These are phyloP conservation scores for Aspergillus eucalypticola DNA, from an alignment of 2,329 filamentous ascomycete genomes.

Conservation along the genomic window DNA sequence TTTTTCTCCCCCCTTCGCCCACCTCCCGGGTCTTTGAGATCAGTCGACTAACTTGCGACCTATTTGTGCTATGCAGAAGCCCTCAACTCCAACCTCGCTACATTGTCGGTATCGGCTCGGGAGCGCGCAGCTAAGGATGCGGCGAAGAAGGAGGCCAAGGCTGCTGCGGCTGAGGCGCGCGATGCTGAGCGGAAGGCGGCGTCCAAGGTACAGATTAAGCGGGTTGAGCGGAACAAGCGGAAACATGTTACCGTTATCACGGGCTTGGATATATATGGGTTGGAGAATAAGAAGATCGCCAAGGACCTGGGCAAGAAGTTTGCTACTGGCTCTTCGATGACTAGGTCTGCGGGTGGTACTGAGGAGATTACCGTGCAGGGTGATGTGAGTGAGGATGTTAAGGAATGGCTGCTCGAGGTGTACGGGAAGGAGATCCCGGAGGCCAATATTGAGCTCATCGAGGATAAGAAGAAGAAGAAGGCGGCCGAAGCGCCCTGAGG, in stretches of 20 bases:
- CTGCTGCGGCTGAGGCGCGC: conserved; percentile 80
- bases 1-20: neutral
- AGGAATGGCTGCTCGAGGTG: conserved; percentile 85
- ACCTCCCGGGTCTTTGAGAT: neutral
- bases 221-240: conserved; percentile 96
- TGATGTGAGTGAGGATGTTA: conserved; percentile 90
- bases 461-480: conserved; percentile 93
- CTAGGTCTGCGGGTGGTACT: conserved; percentile 78
- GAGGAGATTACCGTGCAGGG: conserved; percentile 99
- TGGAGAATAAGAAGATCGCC: conserved; percentile 92
- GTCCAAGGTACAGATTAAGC: conserved; percentile 86
- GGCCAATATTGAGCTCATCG: conserved; percentile 90
- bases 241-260: conserved; percentile 94
- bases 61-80: conserved; percentile 58
- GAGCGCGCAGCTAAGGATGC: conserved; percentile 95
- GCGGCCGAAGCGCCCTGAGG: conserved; percentile 10
- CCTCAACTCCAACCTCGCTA: conserved; percentile 77
- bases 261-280: conserved; percentile 83
- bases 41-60: neutral
- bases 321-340: conserved; percentile 89
- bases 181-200: conserved; percentile 79
- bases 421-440: conserved; percentile 83
- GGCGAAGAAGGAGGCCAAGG: conserved; percentile 94
- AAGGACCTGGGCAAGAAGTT: conserved; percentile 99
- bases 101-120: conserved; percentile 85